These are phyloP conservation scores for Tricholoma sp. DNA, from an alignment of 768 basidiomycete species.

Conservation along the genomic window DNA sequence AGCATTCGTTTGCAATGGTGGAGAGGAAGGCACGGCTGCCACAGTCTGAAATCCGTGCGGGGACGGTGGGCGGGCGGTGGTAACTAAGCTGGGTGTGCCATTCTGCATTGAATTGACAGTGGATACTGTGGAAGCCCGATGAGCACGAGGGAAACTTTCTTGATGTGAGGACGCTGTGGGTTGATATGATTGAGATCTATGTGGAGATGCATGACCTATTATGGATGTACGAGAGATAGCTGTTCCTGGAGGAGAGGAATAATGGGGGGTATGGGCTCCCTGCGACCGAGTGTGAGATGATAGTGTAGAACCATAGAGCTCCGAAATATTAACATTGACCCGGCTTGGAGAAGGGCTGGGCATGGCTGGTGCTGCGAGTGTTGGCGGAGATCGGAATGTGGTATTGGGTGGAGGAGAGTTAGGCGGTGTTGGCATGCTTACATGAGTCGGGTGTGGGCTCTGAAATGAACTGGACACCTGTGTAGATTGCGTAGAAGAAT, in stretches of 20 bases:
- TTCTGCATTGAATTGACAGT: conserved; percentile 2
- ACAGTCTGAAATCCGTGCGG: too few species aligned
- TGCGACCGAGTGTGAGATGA: neutral
- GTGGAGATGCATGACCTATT: neutral
- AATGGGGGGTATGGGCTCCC: neutral
- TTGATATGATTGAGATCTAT: conserved; percentile 9
- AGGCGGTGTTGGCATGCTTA: conserved; percentile 4
- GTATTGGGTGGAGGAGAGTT: neutral
- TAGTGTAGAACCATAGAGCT: neutral
- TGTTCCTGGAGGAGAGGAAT: neutral
- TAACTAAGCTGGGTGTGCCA: neutral
- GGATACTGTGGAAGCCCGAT: conserved; percentile 8
- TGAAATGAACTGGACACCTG: neutral
- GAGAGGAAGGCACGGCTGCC: too few species aligned
- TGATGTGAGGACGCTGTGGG: neutral
- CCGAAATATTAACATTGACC: neutral
- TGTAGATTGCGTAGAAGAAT: conserved; percentile 1
- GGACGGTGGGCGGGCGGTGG: conserved; percentile 8
- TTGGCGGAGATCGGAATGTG: neutral
- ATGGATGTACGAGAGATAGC: neutral
- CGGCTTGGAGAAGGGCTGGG: neutral
- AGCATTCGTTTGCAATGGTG: too few species aligned
- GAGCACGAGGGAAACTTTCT: neutral
- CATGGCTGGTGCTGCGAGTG: neutral
- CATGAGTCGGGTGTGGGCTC: neutral